Evolutionary conservation across 2,329 filamentous ascomycete species (phyloP), one percentile per base, ranked within the genome.

Genomic region (Macrophomina phaseolina): DNA sequence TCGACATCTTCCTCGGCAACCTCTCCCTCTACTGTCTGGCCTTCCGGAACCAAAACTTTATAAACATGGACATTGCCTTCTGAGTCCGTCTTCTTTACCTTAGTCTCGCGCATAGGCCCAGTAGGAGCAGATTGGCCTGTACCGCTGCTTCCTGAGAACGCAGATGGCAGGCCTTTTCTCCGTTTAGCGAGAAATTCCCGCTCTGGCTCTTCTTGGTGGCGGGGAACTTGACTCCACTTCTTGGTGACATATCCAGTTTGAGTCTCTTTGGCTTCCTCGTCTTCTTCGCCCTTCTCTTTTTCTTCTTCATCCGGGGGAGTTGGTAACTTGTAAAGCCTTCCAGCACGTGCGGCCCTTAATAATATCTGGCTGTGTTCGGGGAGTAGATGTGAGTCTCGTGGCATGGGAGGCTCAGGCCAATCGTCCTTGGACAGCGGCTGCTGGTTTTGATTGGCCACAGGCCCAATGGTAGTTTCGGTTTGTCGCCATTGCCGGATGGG

Each of bases 401-500:
- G 94, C 92, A 97, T 94, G 52, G 92, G 89, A 18, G 93, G 85
- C 75, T 97, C 94, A 56, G 89, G 89, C 87, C 91, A 94, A 63
- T 87, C 83, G 75, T 91, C 87, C 58, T 67, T 62, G 6, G 56
- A 56, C 30, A 55, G 23, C 8, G 65, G 42, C 69, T 88, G 75
- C 38, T 81, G 83, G 38, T 81, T 83, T 69, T 87, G 83, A 45
- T 87, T 84, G 9, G 85, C 82, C 12, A 87, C 87, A 63, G 92
- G 89, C 70, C 88, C 88, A 74, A 94, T 82, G 49, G 82, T 90
- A 66, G 92, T 70, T 65, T 81, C 79, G 67, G 91, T 88, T 70
- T 91, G 89, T 66, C 91, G 89, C 91, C 93, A 98, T 86, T 97
- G 93, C 74, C 93, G 90, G 67, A 97, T 91, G 16, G 94, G 94